Percentiles rank a stretch among this genome's conserved stretches.
Conservation (phyloP, 805 yeast species). For the Candida vaughaniae region DNA sequence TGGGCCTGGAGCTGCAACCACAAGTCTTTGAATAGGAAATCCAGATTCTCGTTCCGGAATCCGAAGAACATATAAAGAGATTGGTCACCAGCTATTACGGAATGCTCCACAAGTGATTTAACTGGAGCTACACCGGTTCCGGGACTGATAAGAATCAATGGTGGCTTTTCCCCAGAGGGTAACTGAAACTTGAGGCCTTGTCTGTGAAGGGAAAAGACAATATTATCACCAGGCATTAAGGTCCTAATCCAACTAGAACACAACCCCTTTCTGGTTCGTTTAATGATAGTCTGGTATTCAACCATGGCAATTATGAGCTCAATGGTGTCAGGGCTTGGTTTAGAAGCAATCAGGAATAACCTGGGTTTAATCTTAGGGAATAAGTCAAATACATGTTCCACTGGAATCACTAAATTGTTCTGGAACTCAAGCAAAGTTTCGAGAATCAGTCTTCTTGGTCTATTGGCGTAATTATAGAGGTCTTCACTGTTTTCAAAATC, state of each 20-base stretch:
- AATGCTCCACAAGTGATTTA: conserved; percentile 59
- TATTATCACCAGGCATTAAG: conserved; percentile 45
- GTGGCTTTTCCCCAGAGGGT: conserved; percentile 17
- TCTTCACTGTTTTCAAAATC: conserved; percentile 74
- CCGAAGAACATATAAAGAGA: conserved; percentile 68
- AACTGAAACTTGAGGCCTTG: conserved; percentile 39
- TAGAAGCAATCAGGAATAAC: conserved; percentile 79
- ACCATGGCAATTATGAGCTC: conserved; percentile 84
- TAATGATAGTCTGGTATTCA: conserved; percentile 77
- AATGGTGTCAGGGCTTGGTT: conserved; percentile 38
- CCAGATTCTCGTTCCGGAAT: conserved; percentile 62
- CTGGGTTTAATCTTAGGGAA: conserved; percentile 81
- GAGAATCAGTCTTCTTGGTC: conserved; percentile 84
- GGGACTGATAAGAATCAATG: conserved; percentile 78
- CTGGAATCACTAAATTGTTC: conserved; percentile 66
- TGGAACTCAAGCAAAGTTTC: conserved; percentile 84
- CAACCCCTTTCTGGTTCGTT: conserved; percentile 74
- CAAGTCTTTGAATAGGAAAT: conserved; percentile 59
- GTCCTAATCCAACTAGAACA: conserved; percentile 74
- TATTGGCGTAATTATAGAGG: conserved; percentile 83
- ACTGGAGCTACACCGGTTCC: conserved; percentile 98
- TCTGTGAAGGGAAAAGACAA: conserved; percentile 52
- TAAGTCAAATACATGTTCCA: conserved; percentile 71
- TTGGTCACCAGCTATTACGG: conserved; percentile 17
- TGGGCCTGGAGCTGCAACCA: conserved; percentile 45